Conservation (phyloP, 1,284 basidiomycete species). For the Cryptococcus wingfieldii region DNA sequence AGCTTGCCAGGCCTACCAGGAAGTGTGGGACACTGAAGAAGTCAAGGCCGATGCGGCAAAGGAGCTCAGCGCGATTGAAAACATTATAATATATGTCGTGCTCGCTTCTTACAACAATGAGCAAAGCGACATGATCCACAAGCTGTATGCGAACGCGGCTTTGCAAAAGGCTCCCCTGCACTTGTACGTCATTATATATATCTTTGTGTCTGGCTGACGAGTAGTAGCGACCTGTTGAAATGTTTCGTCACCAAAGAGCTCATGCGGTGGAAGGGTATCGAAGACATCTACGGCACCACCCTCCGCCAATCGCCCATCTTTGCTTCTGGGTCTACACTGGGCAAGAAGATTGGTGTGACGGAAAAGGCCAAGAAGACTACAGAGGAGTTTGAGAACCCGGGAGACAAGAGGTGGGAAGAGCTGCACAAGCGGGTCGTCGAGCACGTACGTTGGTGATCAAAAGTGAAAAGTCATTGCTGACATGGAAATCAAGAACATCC, state of each 20-base stretch:
- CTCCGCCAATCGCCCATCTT: constrained; percentile 80
- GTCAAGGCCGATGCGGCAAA: constrained; percentile 77
- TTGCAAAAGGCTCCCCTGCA: constrained; percentile 77
- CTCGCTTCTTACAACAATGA: constrained; percentile 94
- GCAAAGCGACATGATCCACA: constrained; percentile 93
- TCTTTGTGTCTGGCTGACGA: not conserved
- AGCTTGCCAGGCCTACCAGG: constrained; percentile 90
- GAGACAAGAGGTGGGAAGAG: constrained; percentile 85
- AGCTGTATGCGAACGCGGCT: constrained; percentile 72
- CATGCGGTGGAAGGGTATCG: constrained; percentile 98
- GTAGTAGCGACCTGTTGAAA: constrained; percentile 82
- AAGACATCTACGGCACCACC: constrained; percentile 79
- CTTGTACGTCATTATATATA: constrained; percentile 58
- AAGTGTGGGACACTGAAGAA: constrained; percentile 91
- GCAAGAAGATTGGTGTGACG: constrained; percentile 38
- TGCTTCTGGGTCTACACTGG: constrained; percentile 47
- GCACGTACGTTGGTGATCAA: constrained; percentile 62
- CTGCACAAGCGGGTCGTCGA: constrained; percentile 94
- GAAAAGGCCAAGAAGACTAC: constrained; percentile 29
- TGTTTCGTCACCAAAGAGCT: constrained; percentile 93
- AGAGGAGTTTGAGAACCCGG: constrained; percentile 42
- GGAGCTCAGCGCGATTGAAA: constrained; percentile 73
- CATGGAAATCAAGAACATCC: constrained; percentile 69
- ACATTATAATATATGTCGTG: constrained; percentile 91
- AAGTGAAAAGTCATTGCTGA: not conserved